phyloP scores from a whole-genome alignment of 140 eudicot genomes.

The Flaveria floridana region DNA sequence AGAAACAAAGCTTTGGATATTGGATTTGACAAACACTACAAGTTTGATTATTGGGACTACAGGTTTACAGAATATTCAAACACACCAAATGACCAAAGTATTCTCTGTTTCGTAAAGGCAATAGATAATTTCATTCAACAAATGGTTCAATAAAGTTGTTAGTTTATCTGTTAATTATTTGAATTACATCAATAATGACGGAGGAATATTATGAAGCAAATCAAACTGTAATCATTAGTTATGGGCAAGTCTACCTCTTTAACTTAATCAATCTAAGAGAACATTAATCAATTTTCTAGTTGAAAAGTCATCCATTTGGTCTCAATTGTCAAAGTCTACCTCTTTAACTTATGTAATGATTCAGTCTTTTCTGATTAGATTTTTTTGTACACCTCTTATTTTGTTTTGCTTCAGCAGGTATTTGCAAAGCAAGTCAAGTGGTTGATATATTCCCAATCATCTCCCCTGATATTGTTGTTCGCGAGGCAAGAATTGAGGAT shows the following conservation, averaged over 20 bases:
- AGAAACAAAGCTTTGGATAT: too few species aligned
- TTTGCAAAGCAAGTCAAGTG: constrained; percentile 86
- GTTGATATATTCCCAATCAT: constrained; percentile 72
- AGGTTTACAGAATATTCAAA: too few species aligned
- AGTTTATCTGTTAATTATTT: not conserved
- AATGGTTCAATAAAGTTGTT: too few species aligned
- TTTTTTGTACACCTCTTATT: constrained; percentile 1
- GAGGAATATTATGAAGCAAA: constrained; percentile 4
- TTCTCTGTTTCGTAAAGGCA: too few species aligned
- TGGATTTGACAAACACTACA: too few species aligned
- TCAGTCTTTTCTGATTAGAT: constrained; percentile 1
- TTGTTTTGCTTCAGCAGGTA: constrained; percentile 38
- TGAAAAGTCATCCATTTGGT: not conserved
- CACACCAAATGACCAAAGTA: too few species aligned
- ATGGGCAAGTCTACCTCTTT: not conserved
- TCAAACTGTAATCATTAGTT: not conserved
- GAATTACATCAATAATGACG: constrained; percentile 6
- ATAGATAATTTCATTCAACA: too few species aligned
- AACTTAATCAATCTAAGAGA: not conserved
- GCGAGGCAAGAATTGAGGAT: constrained; percentile 93
- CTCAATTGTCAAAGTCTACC: not conserved
- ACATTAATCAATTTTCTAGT: not conserved
- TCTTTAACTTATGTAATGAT: not conserved
- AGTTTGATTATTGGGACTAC: too few species aligned
- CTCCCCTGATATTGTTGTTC: constrained; percentile 83